phyloP scores from a whole-genome alignment of 2,329 filamentous ascomycete species.

The Cladosporium oxysporum region DNA sequence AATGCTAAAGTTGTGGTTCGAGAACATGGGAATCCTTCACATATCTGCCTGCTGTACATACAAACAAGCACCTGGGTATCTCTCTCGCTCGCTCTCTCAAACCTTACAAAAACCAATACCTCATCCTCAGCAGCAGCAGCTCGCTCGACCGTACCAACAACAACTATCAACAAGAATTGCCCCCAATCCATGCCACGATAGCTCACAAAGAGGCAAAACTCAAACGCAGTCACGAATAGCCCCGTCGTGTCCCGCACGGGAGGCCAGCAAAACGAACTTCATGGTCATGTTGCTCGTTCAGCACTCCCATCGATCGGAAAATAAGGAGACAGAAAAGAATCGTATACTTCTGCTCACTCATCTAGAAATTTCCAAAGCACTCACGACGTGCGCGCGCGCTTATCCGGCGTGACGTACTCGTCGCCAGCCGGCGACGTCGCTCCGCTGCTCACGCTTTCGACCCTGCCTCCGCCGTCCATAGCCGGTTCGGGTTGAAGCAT shows the following conservation, averaged over 20 bases:
- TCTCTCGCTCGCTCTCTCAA: neutral
- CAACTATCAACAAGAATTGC: neutral
- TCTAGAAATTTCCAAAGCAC: neutral
- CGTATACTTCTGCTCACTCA: neutral
- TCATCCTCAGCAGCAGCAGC: neutral
- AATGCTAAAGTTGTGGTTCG: neutral
- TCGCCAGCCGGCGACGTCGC: constrained; percentile 39
- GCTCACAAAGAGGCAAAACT: neutral
- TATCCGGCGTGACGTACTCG: constrained; percentile 30
- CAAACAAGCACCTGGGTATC: neutral
- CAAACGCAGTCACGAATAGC: neutral
- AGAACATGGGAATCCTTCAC: neutral
- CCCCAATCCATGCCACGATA: neutral
- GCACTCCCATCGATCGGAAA: neutral
- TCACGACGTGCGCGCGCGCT: constrained; percentile 25
- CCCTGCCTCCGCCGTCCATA: constrained; percentile 30
- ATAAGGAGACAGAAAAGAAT: neutral
- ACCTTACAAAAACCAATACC: neutral
- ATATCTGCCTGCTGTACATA: neutral
- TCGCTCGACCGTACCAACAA: neutral
- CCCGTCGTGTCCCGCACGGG: neutral
- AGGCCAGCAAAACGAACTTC: neutral
- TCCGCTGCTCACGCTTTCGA: constrained; percentile 46
- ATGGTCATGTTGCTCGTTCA: neutral
- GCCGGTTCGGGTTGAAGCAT: constrained; percentile 13